Percentiles rank a stretch among this genome's conserved stretches.
Conservation (phyloP, 257 asterid species). For the Schizonepeta tenuifolia region DNA sequence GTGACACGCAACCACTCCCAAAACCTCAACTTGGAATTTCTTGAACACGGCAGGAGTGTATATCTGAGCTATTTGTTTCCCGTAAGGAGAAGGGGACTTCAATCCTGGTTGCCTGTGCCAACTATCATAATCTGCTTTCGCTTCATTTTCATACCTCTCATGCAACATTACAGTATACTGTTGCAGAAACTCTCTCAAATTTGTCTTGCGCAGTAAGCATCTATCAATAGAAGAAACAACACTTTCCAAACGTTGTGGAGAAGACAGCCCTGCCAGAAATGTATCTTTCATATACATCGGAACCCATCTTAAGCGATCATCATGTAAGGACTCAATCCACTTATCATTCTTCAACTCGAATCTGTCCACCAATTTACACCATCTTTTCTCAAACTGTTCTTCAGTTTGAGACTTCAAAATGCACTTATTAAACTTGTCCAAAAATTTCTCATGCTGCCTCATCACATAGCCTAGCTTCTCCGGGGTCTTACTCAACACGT, state of each 20-base stretch:
- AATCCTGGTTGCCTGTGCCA: conserved; percentile 46
- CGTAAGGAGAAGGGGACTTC: conserved; percentile 61
- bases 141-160: conserved; percentile 57
- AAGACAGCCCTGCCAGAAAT: conserved; percentile 54
- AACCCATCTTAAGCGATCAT: conserved; percentile 57
- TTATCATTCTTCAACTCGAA: conserved; percentile 48
- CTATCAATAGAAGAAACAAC: conserved; percentile 42
- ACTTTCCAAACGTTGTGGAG: conserved; percentile 41
- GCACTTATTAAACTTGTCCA: conserved; percentile 47
- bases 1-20: conserved; percentile 66
- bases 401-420: conserved; percentile 51
- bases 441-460: conserved; percentile 44
- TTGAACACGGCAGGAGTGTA: conserved; percentile 56
- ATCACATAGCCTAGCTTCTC: conserved; percentile 50
- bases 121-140: conserved; percentile 48
- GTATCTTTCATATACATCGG: conserved; percentile 45
- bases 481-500: conserved; percentile 46
- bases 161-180: conserved; percentile 41
- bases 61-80: conserved; percentile 50
- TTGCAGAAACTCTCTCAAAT: conserved; percentile 46
- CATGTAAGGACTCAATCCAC: conserved; percentile 49
- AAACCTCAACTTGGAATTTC: conserved; percentile 62
- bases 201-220: conserved; percentile 46
- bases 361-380: conserved; percentile 49
- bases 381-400: conserved; percentile 50